Percentiles rank a stretch among this genome's conserved stretches.
Evolutionary conservation across 495 filamentous ascomycete species (phyloP).

Genomic region (Podospora sp.): DNA sequence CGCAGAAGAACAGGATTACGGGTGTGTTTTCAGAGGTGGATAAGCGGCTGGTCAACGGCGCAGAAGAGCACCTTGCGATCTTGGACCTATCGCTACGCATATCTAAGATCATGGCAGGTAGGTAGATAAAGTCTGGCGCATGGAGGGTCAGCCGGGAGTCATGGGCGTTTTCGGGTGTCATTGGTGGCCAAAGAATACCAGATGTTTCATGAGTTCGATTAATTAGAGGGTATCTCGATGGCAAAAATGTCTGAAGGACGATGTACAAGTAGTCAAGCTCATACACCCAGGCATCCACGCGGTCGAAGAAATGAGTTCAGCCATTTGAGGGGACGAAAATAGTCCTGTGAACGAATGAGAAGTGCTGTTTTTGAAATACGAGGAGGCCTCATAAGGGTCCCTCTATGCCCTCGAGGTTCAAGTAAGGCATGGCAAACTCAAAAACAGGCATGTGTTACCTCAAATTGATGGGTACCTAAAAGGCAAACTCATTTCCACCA

Average conservation of each 20-base stretch:
- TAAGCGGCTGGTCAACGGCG: slow-evolving; percentile 94
- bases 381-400: too few relatives aligned
- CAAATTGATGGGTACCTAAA: too few relatives aligned
- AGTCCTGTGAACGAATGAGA: too few relatives aligned
- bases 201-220: not conserved
- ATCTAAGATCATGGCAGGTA: slow-evolving; percentile 67
- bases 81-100: slow-evolving; percentile 82
- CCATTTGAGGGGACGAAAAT: too few relatives aligned
- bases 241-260: not conserved
- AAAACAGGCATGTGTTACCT: too few relatives aligned
- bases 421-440: too few relatives aligned
- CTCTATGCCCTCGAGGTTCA: too few relatives aligned
- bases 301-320: too few relatives aligned
- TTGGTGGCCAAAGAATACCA: not conserved
- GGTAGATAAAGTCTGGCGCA: slow-evolving; percentile 19
- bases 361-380: too few relatives aligned
- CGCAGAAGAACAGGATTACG: slow-evolving; percentile 89
- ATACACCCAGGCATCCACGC: slow-evolving; percentile 14
- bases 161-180: not conserved
- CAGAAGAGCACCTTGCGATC: slow-evolving; percentile 91
- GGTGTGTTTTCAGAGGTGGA: slow-evolving; percentile 89
- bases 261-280: slow-evolving; percentile 7
- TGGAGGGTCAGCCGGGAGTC: not conserved
- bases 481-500: too few relatives aligned
- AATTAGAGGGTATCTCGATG: not conserved